Percentiles rank a stretch among this genome's conserved stretches.
Conservation (phyloP, 306 rosid species). For the Vigna radiata region DNA sequence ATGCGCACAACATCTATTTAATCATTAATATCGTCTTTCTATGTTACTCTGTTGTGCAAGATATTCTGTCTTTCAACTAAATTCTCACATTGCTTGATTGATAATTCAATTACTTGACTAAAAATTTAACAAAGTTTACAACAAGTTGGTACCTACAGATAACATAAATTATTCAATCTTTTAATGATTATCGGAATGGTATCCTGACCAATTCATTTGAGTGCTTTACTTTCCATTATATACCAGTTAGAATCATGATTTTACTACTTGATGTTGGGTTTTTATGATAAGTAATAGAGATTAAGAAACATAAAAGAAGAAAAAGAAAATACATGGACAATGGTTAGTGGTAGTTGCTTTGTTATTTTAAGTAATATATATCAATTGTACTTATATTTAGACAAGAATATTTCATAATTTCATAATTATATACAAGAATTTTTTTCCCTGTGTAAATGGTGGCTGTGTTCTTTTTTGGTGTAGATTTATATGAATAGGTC, state of each 20-base stretch:
- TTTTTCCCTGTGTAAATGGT: no score
- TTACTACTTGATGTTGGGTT: constrained; percentile 39
- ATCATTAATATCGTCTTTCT: background rate
- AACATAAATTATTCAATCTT: constrained; percentile 43
- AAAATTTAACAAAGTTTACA: constrained; percentile 31
- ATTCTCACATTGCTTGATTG: constrained; percentile 49
- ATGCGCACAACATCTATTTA: background rate
- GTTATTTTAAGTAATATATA: background rate
- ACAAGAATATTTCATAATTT: no score
- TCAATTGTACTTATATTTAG: no score
- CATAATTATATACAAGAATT: no score
- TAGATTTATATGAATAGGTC: no score
- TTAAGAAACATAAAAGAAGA: constrained; percentile 38
- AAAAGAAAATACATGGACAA: constrained; percentile 15
- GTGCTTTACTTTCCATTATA: constrained; percentile 53
- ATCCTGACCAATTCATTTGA: constrained; percentile 47
- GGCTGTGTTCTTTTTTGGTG: no score
- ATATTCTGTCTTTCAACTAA: constrained; percentile 31
- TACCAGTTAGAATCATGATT: constrained; percentile 23
- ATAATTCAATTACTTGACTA: constrained; percentile 31
- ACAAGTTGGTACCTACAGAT: constrained; percentile 50
- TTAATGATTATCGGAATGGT: constrained; percentile 46
- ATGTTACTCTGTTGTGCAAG: background rate
- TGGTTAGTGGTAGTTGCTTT: constrained; percentile 38
- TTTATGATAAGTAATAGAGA: constrained; percentile 22